Base-by-base conservation (phyloP, 2,329 filamentous ascomycete species). In the Sporothrix schenckii region DNA sequence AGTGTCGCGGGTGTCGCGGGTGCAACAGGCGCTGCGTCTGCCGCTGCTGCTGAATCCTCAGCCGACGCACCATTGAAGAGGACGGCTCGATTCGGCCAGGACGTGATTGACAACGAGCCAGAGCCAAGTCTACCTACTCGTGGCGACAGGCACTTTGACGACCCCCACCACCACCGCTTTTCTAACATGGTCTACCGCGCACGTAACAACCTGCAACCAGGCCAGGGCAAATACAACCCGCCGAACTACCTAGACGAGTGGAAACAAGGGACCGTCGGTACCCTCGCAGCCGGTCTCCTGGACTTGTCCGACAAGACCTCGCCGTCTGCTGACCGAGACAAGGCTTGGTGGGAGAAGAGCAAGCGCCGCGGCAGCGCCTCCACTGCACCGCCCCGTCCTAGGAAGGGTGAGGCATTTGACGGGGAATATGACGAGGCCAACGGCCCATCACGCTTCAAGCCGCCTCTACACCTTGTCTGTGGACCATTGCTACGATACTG, bases 401-500 rank as follows among this genome's bases (percentile, higher is more conserved):
- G 84, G 68, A 87, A 83, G 74, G 87, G 87, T 0, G 88, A 89
- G 73, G 85, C 87, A 0, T 91, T 90, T 74, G 88, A 90, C 75
- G 88, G 88, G 19, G 87, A 89, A 76, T 89, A 89, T 73, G 89
- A 92, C 74, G 87, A 91, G 69, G 83, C 82, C 50, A 85, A 87
- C 73, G 85, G 82, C 52, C 86, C 87, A 19, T 92, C 91, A 21
- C 86, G 86, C 71, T 99, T 98, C 80, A 91, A 91, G 75, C 95
- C 95, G 27, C 86, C 88, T 3, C 80, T 99, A 50, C 94, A 92
- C 77, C 83, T 99, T 69, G 94, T 93, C 79, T 97, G 94, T 76
- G 95, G 95, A 0, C 95, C 95, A 6, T 82, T 99, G 27, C 82
- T 99, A 73, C 89, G 95, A 72, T 99, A 97, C 78, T 94, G 91